Conservation (phyloP, 148 eudicot species). For the Vaccinium darrowii region DNA sequence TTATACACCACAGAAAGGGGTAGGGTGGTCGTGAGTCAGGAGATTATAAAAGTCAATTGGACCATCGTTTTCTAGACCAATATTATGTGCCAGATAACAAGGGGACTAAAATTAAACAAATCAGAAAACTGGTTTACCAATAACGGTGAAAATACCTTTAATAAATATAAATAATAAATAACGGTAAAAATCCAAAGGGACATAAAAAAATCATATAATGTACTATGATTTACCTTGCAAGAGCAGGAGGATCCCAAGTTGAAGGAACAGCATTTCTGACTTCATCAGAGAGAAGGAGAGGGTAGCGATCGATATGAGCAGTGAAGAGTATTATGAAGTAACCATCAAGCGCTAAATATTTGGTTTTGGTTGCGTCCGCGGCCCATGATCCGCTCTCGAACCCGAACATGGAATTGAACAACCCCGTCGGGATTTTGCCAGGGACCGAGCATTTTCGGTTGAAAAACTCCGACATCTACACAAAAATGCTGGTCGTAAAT, state of each 20-base stretch:
- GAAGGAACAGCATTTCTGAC: slow-evolving; percentile 70
- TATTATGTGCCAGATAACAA: not conserved
- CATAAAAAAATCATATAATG: not conserved
- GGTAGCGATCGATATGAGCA: slow-evolving; percentile 60
- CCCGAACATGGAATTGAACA: slow-evolving; percentile 64
- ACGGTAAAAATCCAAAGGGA: not conserved
- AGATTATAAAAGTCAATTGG: not conserved
- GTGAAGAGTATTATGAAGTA: slow-evolving; percentile 49
- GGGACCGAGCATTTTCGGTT: slow-evolving; percentile 53
- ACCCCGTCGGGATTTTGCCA: slow-evolving; percentile 77
- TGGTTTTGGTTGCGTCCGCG: slow-evolving; percentile 53
- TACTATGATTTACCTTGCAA: slow-evolving; percentile 63
- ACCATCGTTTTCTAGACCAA: not conserved
- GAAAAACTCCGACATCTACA: slow-evolving; percentile 78
- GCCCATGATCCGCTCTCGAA: slow-evolving; percentile 80
- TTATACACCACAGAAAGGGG: not conserved
- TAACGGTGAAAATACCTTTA: not conserved
- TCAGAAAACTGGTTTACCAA: not conserved
- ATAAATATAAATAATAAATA: too few species aligned
- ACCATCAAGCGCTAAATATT: slow-evolving; percentile 64
- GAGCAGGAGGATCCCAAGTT: slow-evolving; percentile 70
- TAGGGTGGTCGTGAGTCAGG: not conserved
- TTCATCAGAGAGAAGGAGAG: slow-evolving; percentile 53
- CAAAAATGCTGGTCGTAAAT: too few species aligned
- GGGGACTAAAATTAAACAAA: too few species aligned